These are phyloP conservation scores for Leishmania martiniquensis DNA, from an alignment of 208 protist species.

Conservation along the genomic window DNA sequence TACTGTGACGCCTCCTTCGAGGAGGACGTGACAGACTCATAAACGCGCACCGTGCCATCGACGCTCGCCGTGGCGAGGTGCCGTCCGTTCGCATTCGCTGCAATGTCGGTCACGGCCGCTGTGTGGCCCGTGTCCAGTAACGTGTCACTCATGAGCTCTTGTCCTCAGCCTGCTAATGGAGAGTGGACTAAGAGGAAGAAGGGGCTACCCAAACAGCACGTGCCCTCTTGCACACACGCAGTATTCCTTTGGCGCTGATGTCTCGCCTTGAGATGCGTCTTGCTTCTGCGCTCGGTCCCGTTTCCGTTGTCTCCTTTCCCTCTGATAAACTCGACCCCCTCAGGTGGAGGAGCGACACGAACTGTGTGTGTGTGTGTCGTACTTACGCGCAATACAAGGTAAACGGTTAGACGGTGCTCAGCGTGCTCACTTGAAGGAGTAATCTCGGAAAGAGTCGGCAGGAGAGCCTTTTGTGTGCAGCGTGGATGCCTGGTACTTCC, in stretches of 20 bases:
- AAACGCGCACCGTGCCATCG: constrained; percentile 72
- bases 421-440: not conserved
- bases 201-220: not conserved
- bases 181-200: not conserved
- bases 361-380: not conserved
- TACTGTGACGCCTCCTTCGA: constrained; percentile 31
- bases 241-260: not conserved
- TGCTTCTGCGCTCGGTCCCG: not conserved
- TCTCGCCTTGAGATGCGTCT: not conserved
- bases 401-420: not conserved
- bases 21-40: constrained; percentile 29
- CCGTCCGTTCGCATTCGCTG: constrained; percentile 62
- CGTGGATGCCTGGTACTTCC: not conserved
- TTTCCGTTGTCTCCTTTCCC: not conserved
- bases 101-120: constrained; percentile 65
- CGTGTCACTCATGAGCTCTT: constrained; percentile 23
- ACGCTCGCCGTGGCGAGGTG: constrained; percentile 67
- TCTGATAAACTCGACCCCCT: not conserved
- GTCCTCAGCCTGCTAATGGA: not conserved
- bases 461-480: not conserved
- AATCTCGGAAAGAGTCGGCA: not conserved
- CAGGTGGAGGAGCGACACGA: not conserved
- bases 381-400: not conserved
- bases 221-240: not conserved
- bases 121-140: constrained; percentile 73